phyloP scores from a whole-genome alignment of 176 grass and related monocot genomes.

The Bolboschoenus planiculmis region DNA sequence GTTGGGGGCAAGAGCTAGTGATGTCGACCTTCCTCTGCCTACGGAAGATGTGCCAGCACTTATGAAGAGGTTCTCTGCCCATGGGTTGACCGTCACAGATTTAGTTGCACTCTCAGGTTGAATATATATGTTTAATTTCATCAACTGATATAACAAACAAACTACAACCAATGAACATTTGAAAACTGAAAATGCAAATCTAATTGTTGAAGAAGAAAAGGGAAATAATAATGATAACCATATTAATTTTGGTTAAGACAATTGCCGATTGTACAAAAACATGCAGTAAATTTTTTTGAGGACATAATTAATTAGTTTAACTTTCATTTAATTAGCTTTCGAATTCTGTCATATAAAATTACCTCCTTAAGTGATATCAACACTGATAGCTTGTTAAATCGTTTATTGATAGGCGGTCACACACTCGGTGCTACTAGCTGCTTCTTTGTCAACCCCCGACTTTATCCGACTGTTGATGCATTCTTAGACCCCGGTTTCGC shows the following conservation, averaged over 20 bases:
- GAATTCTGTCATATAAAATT: no score
- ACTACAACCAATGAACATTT: no score
- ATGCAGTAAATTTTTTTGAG: neutral
- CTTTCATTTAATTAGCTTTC: no score
- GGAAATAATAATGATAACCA: no score
- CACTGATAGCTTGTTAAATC: no score
- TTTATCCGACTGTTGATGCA: slow-evolving; percentile 37
- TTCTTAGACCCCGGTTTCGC: slow-evolving; percentile 29
- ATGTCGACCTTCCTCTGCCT: slow-evolving; percentile 36
- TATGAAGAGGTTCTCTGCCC: slow-evolving; percentile 30
- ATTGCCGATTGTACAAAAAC: neutral
- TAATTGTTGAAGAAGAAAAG: neutral
- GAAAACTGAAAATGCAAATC: neutral
- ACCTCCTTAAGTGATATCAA: neutral
- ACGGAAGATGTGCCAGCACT: slow-evolving; percentile 38
- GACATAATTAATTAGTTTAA: neutral
- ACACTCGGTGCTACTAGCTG: slow-evolving; percentile 67
- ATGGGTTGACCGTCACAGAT: slow-evolving; percentile 44
- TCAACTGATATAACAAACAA: neutral
- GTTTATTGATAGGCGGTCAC: slow-evolving; percentile 48
- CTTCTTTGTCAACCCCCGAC: slow-evolving; percentile 38
- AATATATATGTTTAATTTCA: neutral
- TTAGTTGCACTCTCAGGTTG: slow-evolving; percentile 72
- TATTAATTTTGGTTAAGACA: no score
- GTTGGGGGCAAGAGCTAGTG: slow-evolving; percentile 35